These are phyloP conservation scores for Plantago ovata DNA, from an alignment of 257 asterid species.

Conservation along the genomic window DNA sequence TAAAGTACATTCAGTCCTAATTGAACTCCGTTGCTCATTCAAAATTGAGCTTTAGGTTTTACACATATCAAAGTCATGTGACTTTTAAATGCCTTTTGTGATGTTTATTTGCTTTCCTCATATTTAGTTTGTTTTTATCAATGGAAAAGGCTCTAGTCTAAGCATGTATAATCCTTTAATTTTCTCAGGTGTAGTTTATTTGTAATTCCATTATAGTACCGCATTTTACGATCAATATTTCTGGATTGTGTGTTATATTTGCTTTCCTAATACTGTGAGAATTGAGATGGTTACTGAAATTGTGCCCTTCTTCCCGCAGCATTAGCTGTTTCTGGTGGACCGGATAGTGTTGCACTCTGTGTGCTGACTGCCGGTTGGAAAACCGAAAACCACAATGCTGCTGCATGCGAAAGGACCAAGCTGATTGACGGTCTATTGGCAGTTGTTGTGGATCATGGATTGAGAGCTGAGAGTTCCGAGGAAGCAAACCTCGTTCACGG, in stretches of 20 bases:
- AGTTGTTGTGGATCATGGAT: constrained; percentile 82
- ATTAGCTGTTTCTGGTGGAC: constrained; percentile 92
- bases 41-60: no score
- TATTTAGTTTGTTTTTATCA: no score
- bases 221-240: no score
- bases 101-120: no score
- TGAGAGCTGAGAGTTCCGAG: constrained; percentile 74
- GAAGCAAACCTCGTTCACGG: constrained; percentile 59
- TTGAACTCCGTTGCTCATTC: no score
- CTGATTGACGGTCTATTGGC: constrained; percentile 66
- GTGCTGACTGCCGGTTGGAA: constrained; percentile 79
- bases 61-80: no score
- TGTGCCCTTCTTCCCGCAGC: constrained; percentile 41
- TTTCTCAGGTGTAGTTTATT: no score
- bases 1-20: no score
- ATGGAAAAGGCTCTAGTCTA: no score
- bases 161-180: no score
- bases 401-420: constrained; percentile 33
- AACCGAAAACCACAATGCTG: constrained; percentile 30
- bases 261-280: constrained; percentile 1
- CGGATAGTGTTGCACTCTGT: constrained; percentile 93
- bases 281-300: constrained; percentile 17
- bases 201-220: no score
- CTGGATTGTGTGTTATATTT: background rate
- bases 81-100: no score